A percentile compares a stretch with the other conserved stretches of the same genome.
phyloP scores from a whole-genome alignment of 768 basidiomycete genomes.

The Tricholoma furcatifolium region DNA sequence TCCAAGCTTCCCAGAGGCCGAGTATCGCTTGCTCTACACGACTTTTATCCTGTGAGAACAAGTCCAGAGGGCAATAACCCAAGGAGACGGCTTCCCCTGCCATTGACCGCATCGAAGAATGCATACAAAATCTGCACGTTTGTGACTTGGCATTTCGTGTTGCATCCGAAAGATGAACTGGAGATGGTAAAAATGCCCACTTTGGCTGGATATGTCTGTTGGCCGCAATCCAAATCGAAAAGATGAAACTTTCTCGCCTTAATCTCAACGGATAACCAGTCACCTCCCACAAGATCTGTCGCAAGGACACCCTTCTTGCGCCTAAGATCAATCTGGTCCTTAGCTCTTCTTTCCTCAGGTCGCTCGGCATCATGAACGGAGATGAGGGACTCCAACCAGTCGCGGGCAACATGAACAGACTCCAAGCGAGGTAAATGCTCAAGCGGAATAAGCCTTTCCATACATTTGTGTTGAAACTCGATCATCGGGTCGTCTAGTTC shows the following conservation, averaged over 20 bases:
- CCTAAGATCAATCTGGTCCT: conserved; percentile 57
- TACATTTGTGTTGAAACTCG: conserved; percentile 63
- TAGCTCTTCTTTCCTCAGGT: conserved; percentile 52
- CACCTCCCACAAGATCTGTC: conserved; percentile 72
- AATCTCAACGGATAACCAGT: conserved; percentile 79
- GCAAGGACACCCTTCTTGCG: conserved; percentile 66
- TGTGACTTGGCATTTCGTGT: conserved; percentile 60
- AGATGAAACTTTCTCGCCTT: conserved; percentile 57
- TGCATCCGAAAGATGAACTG: conserved; percentile 54
- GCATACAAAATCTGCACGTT: conserved; percentile 92
- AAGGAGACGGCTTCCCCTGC: conserved; percentile 36
- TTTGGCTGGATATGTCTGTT: conserved; percentile 65
- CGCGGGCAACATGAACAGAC: conserved; percentile 42
- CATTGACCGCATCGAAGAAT: conserved; percentile 53
- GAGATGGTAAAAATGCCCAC: conserved; percentile 88
- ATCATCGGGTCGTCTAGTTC: conserved; percentile 38
- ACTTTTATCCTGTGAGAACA: conserved; percentile 70
- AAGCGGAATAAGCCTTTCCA: conserved; percentile 62
- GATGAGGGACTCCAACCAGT: conserved; percentile 63
- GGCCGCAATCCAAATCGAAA: background rate
- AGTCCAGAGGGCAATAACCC: conserved; percentile 86
- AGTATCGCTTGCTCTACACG: conserved; percentile 67
- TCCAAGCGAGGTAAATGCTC: conserved; percentile 59
- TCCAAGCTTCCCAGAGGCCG: conserved; percentile 75
- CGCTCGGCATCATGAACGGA: conserved; percentile 45